phyloP scores from a whole-genome alignment of 2,329 filamentous ascomycete genomes.

The Pseudogymnoascus sp. region DNA sequence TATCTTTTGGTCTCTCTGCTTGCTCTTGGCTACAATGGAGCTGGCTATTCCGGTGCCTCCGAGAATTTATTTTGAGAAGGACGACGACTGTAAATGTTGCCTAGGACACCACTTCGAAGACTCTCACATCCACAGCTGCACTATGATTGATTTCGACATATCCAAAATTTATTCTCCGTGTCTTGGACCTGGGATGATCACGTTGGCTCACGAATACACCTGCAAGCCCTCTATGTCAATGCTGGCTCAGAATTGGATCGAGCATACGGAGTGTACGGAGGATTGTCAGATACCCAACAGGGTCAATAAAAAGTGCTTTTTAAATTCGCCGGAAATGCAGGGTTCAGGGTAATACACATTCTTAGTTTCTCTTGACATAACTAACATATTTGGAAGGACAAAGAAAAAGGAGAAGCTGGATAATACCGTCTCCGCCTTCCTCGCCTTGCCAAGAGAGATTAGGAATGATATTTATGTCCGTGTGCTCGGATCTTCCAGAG shows the following conservation, averaged over 20 bases:
- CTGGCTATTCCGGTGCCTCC: neutral
- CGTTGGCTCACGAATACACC: neutral
- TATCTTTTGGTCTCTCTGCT: neutral
- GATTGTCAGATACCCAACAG: neutral
- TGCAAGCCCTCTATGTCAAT: neutral
- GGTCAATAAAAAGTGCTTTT: neutral
- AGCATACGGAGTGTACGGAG: neutral
- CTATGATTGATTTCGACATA: neutral
- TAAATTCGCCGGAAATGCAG: neutral
- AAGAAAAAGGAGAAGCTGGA: neutral
- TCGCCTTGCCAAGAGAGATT: neutral
- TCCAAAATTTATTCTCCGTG: neutral
- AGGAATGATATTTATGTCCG: neutral
- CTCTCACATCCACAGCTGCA: neutral
- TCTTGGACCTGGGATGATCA: neutral
- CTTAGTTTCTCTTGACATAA: neutral
- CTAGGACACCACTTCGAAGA: neutral
- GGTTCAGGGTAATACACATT: neutral
- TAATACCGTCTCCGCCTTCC: neutral
- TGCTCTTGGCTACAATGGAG: neutral
- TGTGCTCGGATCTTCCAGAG: neutral
- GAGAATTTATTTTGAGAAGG: too few species aligned
- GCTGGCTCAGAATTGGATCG: neutral
- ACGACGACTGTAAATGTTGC: neutral
- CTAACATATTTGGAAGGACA: neutral